Evolutionary conservation across 495 filamentous ascomycete species (phyloP), one percentile per base, ranked within the genome.

Genomic region (Talaromyces borbonicus): DNA sequence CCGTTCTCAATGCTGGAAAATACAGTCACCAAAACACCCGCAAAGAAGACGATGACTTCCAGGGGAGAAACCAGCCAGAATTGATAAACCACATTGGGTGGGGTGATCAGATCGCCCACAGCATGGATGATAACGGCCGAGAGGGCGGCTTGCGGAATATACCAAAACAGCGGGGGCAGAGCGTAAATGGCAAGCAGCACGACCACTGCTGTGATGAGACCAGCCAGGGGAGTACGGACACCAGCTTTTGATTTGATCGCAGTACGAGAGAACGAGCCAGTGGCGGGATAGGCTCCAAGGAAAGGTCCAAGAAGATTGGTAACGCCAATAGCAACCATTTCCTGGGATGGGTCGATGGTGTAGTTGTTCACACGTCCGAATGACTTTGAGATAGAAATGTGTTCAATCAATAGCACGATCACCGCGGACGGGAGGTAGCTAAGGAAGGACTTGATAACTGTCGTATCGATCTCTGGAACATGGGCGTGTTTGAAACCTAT

Each of bases 191-290:
- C 89, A n/a, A 97, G 70, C 0, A 97, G 75, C 8, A 98, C 92
- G 7, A 98, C 79, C 12, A 82, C 15, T 0, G 85, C 90, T 6
- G 92, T 98, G 50, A 97, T 90, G 18, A 90, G 72, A 66, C 92
- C 92, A 7, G 86, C 90, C 46, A 96, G 82, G 0, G 92, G 92
- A 9, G 89, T 95, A 4, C 90, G 81, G 2, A 97, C 92, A 54
- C 92, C 92, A 31, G 93, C 90, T 69, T 97, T 98, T 1, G 89
- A 90, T 65, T 97, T 95, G 70, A 98, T 97, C 20, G 92, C 92
- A 36, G 92, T 98, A 19, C 92, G 83, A 12, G 88, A 94, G 73
- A 98, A 98, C 9, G 93, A 97, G 4, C 92, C 92, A 22, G 92
- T 98, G 0, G 92, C 85, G 2, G 93, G 89, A 53, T 95, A 98